A percentile compares a stretch with the other conserved stretches of the same genome.
These are phyloP conservation scores for Boletus patriciae DNA, from an alignment of 768 basidiomycete genomes.

Conservation along the genomic window DNA sequence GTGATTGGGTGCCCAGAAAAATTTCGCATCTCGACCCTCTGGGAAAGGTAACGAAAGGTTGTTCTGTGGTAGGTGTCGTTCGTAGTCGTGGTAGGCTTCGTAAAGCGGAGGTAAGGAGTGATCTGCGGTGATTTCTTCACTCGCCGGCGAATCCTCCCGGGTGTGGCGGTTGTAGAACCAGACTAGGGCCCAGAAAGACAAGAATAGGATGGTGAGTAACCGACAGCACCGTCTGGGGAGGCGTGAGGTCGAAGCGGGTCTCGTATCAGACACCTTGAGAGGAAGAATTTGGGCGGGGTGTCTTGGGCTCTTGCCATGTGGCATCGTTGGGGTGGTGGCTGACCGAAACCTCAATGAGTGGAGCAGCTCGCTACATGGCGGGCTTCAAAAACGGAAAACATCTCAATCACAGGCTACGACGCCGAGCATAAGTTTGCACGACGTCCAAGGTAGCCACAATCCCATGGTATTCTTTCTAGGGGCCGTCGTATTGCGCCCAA, in stretches of 20 bases:
- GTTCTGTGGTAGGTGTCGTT: conserved; percentile 49
- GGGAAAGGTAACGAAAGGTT: conserved; percentile 39
- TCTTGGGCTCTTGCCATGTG: neutral
- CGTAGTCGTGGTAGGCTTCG: conserved; percentile 42
- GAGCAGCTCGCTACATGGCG: neutral
- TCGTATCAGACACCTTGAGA: conserved; percentile 10
- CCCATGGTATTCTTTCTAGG: neutral
- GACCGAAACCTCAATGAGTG: neutral
- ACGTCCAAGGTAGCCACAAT: neutral
- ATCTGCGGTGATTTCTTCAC: neutral
- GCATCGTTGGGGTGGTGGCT: conserved; percentile 16
- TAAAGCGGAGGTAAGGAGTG: conserved; percentile 46
- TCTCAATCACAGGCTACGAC: neutral
- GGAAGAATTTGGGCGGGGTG: conserved; percentile 18
- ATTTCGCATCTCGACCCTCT: conserved; percentile 42
- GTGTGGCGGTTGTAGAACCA: conserved; percentile 12
- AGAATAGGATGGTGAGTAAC: conserved; percentile 10
- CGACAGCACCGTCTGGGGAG: conserved; percentile 12
- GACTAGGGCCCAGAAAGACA: conserved; percentile 15
- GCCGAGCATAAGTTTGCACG: neutral
- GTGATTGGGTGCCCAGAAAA: conserved; percentile 53
- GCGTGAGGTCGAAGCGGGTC: neutral
- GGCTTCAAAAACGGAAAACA: conserved; percentile 4
- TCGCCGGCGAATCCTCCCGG: neutral
- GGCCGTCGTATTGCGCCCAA: neutral